Evolutionary conservation across 768 basidiomycete genomes (phyloP).

Genomic region (Pleurotus giganteus): DNA sequence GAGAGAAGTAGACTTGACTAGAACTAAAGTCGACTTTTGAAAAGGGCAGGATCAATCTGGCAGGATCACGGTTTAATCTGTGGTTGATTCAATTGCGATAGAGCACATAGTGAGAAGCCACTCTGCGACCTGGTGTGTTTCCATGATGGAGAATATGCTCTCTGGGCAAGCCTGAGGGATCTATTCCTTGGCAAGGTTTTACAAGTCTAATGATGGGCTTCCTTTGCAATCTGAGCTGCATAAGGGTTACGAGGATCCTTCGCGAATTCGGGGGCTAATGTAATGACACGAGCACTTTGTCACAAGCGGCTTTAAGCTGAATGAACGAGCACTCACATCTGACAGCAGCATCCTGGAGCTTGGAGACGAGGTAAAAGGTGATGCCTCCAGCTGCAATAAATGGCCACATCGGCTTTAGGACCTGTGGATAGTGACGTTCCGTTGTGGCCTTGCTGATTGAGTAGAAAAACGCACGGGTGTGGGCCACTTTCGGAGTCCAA

Average conservation of each 20-base stretch:
- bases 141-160: no score
- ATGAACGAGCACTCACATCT: conserved; percentile 53
- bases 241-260: conserved; percentile 84
- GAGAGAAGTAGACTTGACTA: no score
- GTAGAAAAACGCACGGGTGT: conserved; percentile 57
- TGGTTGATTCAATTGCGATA: no score
- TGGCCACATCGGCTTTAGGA: conserved; percentile 75
- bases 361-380: conserved; percentile 65
- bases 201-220: conserved; percentile 29
- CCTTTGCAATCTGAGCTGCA: conserved; percentile 71
- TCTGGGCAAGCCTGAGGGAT: conserved; percentile 12
- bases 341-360: conserved; percentile 67
- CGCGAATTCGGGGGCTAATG: conserved; percentile 60
- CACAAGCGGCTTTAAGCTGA: not conserved
- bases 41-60: no score
- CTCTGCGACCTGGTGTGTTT: no score
- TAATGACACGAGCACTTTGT: not conserved
- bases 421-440: conserved; percentile 33
- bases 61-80: no score
- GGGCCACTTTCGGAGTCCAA: conserved; percentile 80
- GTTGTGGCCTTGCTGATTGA: conserved; percentile 11
- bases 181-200: conserved; percentile 2
- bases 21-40: no score
- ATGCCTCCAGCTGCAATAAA: conserved; percentile 68
- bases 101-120: no score